Conservation (phyloP, 192 early-diverging fungal species). For the Rhizophagus prolifer region DNA sequence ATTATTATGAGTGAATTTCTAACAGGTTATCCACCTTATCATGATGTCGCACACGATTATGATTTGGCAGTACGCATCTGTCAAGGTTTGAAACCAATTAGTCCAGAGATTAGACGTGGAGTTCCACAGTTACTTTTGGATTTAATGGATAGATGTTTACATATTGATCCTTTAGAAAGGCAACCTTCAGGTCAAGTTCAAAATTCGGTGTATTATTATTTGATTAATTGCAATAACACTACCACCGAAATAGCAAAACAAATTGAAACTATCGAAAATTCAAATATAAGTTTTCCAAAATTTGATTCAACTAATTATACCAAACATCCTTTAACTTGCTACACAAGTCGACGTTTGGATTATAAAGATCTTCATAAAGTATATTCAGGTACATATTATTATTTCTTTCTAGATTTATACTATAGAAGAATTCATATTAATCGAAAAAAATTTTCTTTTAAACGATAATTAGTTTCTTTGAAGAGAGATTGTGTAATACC, state of each 20-base stretch:
- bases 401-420: too few species aligned
- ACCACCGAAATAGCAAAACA: background rate
- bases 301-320: too few species aligned
- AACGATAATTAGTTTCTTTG: too few species aligned
- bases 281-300: background rate
- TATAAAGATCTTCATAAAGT: too few species aligned
- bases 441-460: too few species aligned
- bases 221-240: background rate
- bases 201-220: background rate
- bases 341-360: background rate
- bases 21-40: conserved; percentile 37
- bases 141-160: conserved; percentile 39
- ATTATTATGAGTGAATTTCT: conserved; percentile 45
- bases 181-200: background rate
- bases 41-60: conserved; percentile 28
- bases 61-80: conserved; percentile 29
- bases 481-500: too few species aligned
- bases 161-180: conserved; percentile 31
- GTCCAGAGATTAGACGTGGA: conserved; percentile 21
- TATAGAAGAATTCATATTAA: too few species aligned
- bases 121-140: conserved; percentile 33
- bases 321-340: background rate
- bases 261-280: background rate
- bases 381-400: too few species aligned
- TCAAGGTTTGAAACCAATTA: conserved; percentile 30